Conservation (phyloP, 2,329 filamentous ascomycete genomes). For the Colletotrichum higginsianum region DNA sequence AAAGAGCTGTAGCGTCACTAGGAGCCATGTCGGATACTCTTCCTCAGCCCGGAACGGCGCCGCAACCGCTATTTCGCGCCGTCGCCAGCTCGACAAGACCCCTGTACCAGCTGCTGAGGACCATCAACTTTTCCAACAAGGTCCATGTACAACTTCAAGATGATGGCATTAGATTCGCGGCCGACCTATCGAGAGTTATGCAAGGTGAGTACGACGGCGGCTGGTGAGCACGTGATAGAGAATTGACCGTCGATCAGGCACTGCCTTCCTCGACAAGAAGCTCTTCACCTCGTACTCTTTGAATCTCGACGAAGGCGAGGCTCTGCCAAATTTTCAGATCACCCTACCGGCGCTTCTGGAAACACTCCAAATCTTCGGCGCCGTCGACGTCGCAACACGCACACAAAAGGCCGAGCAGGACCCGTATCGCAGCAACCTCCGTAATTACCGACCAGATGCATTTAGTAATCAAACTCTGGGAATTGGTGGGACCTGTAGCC, state of each 20-base stretch:
- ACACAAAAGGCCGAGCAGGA: conserved; percentile 72
- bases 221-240: conserved; percentile 53
- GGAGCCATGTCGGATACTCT: conserved; percentile 45
- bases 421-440: conserved; percentile 72
- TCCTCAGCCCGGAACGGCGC: conserved; percentile 43
- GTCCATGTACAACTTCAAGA: conserved; percentile 81
- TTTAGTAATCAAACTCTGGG: conserved; percentile 89
- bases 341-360: conserved; percentile 90
- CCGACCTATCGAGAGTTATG: conserved; percentile 90
- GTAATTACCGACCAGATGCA: conserved; percentile 77
- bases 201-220: conserved; percentile 79
- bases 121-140: conserved; percentile 72
- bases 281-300: conserved; percentile 91
- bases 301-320: conserved; percentile 61
- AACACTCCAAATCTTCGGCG: conserved; percentile 94
- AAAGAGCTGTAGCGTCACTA: neutral
- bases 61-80: conserved; percentile 76
- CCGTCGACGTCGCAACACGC: conserved; percentile 77
- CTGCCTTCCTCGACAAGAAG: conserved; percentile 86
- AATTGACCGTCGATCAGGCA: conserved; percentile 32
- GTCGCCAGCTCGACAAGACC: conserved; percentile 85
- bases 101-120: conserved; percentile 74
- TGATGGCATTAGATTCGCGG: conserved; percentile 88
- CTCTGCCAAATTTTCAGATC: conserved; percentile 83
- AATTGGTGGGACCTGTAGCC: conserved; percentile 87